These are phyloP conservation scores for Zalerion maritima DNA, from an alignment of 495 filamentous ascomycete genomes.

Conservation along the genomic window DNA sequence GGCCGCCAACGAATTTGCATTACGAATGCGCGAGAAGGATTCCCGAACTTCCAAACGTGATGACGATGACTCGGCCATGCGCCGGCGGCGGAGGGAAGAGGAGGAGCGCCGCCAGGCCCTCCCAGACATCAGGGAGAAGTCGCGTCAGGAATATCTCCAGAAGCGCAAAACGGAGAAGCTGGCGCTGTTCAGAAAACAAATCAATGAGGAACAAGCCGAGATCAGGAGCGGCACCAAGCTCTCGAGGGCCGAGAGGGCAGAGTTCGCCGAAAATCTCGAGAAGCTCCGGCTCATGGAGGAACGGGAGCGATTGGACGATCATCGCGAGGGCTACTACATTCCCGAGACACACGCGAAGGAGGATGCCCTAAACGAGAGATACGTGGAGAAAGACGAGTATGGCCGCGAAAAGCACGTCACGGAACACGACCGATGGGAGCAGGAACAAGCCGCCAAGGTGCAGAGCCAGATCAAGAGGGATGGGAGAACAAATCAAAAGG, in stretches of 20 bases:
- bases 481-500: slow-evolving; percentile 66
- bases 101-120: slow-evolving; percentile 34
- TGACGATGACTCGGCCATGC: slow-evolving; percentile 43
- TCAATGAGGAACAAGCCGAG: slow-evolving; percentile 80
- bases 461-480: slow-evolving; percentile 66
- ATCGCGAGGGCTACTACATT: slow-evolving; percentile 85
- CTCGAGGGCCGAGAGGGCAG: slow-evolving; percentile 66
- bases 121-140: slow-evolving; percentile 64
- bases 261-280: slow-evolving; percentile 83
- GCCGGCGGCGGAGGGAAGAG: too few relatives aligned
- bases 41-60: too few relatives aligned
- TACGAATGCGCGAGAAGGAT: too few relatives aligned
- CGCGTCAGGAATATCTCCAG: slow-evolving; percentile 82
- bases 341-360: slow-evolving; percentile 91
- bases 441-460: slow-evolving; percentile 78
- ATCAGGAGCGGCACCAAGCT: slow-evolving; percentile 61
- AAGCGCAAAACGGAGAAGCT: slow-evolving; percentile 81
- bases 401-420: slow-evolving; percentile 85
- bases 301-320: slow-evolving; percentile 74
- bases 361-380: slow-evolving; percentile 76
- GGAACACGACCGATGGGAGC: slow-evolving; percentile 92
- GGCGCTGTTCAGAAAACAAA: slow-evolving; percentile 73
- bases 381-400: slow-evolving; percentile 76
- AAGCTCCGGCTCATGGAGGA: slow-evolving; percentile 79
- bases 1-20: too few relatives aligned